phyloP scores from a whole-genome alignment of 1,139 yeast species.

The Yamadazyma pseudoaaseri region DNA sequence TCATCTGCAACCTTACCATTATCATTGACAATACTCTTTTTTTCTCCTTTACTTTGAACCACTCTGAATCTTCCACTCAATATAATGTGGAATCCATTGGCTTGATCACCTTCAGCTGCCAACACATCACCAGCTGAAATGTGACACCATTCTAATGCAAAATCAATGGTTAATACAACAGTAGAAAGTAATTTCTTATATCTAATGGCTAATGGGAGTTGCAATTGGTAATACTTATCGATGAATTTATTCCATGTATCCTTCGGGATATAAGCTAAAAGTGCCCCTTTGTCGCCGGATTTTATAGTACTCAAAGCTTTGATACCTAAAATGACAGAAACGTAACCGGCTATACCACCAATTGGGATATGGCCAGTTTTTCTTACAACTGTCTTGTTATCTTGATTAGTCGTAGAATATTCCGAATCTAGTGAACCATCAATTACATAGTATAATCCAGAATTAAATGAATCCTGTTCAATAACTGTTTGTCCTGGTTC shows the following conservation, averaged over 20 bases:
- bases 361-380: constrained; percentile 57
- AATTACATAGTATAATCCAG: constrained; percentile 78
- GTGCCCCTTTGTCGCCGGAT: constrained; percentile 53
- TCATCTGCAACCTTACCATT: constrained; percentile 25
- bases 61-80: constrained; percentile 87
- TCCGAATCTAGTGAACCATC: constrained; percentile 70
- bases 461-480: constrained; percentile 61
- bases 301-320: constrained; percentile 72
- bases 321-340: constrained; percentile 78
- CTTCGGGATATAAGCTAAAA: constrained; percentile 73
- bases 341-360: constrained; percentile 88
- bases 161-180: constrained; percentile 73
- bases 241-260: constrained; percentile 60
- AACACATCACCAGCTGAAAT: constrained; percentile 79
- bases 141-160: constrained; percentile 94
- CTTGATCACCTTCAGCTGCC: constrained; percentile 80
- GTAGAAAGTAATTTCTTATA: constrained; percentile 65
- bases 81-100: constrained; percentile 90
- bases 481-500: constrained; percentile 58
- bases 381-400: constrained; percentile 12
- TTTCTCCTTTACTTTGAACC: constrained; percentile 24
- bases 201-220: constrained; percentile 73
- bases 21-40: constrained; percentile 17
- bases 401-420: constrained; percentile 18
- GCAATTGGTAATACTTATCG: constrained; percentile 75